Conservation (phyloP, 2,329 filamentous ascomycete genomes). For the Simplicillium aogashimaense region DNA sequence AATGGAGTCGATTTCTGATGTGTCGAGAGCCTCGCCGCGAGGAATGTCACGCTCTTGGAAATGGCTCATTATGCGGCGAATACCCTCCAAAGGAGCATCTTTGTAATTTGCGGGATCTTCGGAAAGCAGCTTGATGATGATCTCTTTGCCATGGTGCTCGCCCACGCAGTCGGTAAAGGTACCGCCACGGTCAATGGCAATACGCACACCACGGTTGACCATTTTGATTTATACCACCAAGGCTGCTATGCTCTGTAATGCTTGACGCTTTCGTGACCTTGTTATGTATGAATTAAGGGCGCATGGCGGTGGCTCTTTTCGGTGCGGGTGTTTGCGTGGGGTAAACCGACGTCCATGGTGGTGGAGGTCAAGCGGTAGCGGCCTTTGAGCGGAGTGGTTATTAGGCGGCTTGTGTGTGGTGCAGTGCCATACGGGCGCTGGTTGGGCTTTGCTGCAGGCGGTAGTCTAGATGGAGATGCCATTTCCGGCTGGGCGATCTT, state of each 20-base stretch:
- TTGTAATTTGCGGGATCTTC: slow-evolving; percentile 85
- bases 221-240: slow-evolving; percentile 25
- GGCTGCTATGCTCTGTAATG: background rate
- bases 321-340: too few relatives aligned
- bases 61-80: slow-evolving; percentile 72
- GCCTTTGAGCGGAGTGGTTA: too few relatives aligned
- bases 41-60: slow-evolving; percentile 70
- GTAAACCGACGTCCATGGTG: too few relatives aligned
- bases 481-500: too few relatives aligned
- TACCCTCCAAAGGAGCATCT: slow-evolving; percentile 85
- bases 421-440: too few relatives aligned
- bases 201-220: slow-evolving; percentile 51
- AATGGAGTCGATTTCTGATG: slow-evolving; percentile 76
- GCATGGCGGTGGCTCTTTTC: too few relatives aligned
- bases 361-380: too few relatives aligned
- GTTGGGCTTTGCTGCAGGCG: too few relatives aligned
- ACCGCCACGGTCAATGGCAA: slow-evolving; percentile 72
- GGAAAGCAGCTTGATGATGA: slow-evolving; percentile 80
- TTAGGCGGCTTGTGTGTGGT: too few relatives aligned
- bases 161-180: slow-evolving; percentile 92
- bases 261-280: too few relatives aligned
- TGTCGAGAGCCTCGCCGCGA: slow-evolving; percentile 71
- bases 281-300: too few relatives aligned
- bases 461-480: too few relatives aligned
- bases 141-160: slow-evolving; percentile 67